Percentiles rank a stretch among this genome's conserved stretches.
These are phyloP conservation scores for Skeletonema potamos DNA, from an alignment of 108 stramenopile species.

Conservation along the genomic window DNA sequence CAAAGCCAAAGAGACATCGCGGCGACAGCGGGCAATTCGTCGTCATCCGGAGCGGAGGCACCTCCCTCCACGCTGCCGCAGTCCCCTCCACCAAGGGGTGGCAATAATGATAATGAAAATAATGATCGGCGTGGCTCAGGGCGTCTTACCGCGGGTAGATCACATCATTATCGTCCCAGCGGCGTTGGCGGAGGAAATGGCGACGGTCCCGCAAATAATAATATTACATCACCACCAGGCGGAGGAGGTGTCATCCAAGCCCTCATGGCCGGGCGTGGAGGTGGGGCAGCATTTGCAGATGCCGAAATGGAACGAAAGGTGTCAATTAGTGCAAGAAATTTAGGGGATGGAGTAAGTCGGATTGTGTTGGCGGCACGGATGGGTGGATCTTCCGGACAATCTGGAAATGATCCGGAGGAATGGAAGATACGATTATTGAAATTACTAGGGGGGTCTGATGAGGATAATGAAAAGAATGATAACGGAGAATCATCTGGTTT, in stretches of 20 bases:
- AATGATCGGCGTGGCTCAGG: background rate
- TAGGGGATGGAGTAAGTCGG: slow-evolving; percentile 78
- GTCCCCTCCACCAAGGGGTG: background rate
- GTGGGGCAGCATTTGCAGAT: slow-evolving; percentile 44
- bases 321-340: slow-evolving; percentile 65
- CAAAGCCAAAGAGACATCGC: background rate
- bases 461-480: slow-evolving; percentile 4
- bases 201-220: slow-evolving; percentile 1
- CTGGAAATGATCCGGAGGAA: slow-evolving; percentile 31
- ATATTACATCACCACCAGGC: background rate
- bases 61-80: background rate
- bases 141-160: background rate
- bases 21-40: background rate
- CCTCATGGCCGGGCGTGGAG: slow-evolving; percentile 42
- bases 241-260: slow-evolving; percentile 41
- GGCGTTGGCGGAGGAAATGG: background rate
- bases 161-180: background rate
- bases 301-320: slow-evolving; percentile 82
- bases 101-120: background rate
- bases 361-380: slow-evolving; percentile 76
- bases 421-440: slow-evolving; percentile 73
- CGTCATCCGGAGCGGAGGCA: background rate
- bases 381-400: slow-evolving; percentile 17
- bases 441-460: slow-evolving; percentile 69
- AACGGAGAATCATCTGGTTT: background rate